These are phyloP conservation scores for Pholiota microspora DNA, from an alignment of 768 basidiomycete species.

Conservation along the genomic window DNA sequence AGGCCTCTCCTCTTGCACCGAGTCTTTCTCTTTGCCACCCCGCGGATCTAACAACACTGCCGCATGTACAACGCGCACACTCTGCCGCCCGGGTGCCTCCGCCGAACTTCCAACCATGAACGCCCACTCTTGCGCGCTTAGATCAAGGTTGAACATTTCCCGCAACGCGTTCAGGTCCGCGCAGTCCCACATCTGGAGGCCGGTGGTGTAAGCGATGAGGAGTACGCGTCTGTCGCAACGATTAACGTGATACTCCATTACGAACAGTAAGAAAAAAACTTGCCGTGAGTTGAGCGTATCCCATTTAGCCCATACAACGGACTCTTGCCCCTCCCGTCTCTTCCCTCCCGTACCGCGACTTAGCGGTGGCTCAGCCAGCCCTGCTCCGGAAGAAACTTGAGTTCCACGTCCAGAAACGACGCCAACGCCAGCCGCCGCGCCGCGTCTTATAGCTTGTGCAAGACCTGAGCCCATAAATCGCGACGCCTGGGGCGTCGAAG, in stretches of 20 bases:
- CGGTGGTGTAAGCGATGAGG: slow-evolving; percentile 46
- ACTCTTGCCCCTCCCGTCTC: slow-evolving; percentile 23
- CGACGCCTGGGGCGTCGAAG: not conserved
- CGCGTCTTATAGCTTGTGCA: slow-evolving; percentile 21
- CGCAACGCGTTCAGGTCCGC: slow-evolving; percentile 39
- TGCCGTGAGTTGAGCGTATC: slow-evolving; percentile 28
- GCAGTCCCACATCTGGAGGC: slow-evolving; percentile 65
- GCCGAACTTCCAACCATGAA: not conserved
- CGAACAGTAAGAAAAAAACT: not conserved
- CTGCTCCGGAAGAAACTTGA: too few relatives aligned
- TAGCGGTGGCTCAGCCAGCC: too few relatives aligned
- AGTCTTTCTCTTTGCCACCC: slow-evolving; percentile 21
- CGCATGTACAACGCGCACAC: slow-evolving; percentile 30
- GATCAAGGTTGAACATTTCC: slow-evolving; percentile 52
- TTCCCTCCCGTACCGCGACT: not conserved
- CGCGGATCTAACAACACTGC: slow-evolving; percentile 32
- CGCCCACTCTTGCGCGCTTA: slow-evolving; percentile 16
- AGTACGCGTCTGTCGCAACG: slow-evolving; percentile 50
- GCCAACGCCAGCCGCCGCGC: slow-evolving; percentile 7
- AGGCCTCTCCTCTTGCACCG: slow-evolving; percentile 24
- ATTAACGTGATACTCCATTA: too few relatives aligned
- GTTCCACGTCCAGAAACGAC: not conserved
- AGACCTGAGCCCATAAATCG: slow-evolving; percentile 16
- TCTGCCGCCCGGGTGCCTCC: not conserved
- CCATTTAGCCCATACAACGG: slow-evolving; percentile 45